Conservation (phyloP, 2,329 filamentous ascomycete species). For the Neonectria neomacrospora region DNA sequence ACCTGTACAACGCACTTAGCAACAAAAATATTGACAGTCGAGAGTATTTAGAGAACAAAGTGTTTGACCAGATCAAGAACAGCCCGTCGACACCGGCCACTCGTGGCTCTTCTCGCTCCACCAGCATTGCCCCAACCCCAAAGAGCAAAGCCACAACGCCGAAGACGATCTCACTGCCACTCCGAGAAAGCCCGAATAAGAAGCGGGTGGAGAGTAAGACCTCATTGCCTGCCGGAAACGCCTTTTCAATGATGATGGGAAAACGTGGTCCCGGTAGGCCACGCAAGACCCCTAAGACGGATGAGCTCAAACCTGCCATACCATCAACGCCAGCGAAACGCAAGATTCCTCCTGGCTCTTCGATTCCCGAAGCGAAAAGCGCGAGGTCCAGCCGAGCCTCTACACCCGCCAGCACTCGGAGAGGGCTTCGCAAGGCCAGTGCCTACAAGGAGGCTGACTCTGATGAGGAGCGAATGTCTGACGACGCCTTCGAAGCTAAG, state of each 20-base stretch:
- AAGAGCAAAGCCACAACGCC: slow-evolving; percentile 29
- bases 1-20: slow-evolving; percentile 78
- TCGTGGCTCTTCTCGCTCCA: slow-evolving; percentile 52
- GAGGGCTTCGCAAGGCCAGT: slow-evolving; percentile 60
- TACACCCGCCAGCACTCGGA: slow-evolving; percentile 71
- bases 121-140: slow-evolving; percentile 41
- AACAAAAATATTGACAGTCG: slow-evolving; percentile 70
- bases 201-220: slow-evolving; percentile 42
- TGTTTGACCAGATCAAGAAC: slow-evolving; percentile 69
- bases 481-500: slow-evolving; percentile 85
- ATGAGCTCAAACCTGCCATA: slow-evolving; percentile 32
- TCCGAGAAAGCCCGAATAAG: slow-evolving; percentile 52
- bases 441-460: slow-evolving; percentile 66
- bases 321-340: slow-evolving; percentile 45
- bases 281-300: slow-evolving; percentile 40
- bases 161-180: slow-evolving; percentile 46
- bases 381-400: slow-evolving; percentile 78
- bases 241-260: slow-evolving; percentile 66
- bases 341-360: slow-evolving; percentile 45
- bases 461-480: slow-evolving; percentile 74
- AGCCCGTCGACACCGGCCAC: slow-evolving; percentile 48
- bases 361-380: slow-evolving; percentile 69
- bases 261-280: slow-evolving; percentile 47
- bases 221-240: slow-evolving; percentile 51
- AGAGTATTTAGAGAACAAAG: slow-evolving; percentile 84